These are phyloP conservation scores for Pelargonium myrrhifolium DNA, from an alignment of 441 rosid species.

Conservation along the genomic window DNA sequence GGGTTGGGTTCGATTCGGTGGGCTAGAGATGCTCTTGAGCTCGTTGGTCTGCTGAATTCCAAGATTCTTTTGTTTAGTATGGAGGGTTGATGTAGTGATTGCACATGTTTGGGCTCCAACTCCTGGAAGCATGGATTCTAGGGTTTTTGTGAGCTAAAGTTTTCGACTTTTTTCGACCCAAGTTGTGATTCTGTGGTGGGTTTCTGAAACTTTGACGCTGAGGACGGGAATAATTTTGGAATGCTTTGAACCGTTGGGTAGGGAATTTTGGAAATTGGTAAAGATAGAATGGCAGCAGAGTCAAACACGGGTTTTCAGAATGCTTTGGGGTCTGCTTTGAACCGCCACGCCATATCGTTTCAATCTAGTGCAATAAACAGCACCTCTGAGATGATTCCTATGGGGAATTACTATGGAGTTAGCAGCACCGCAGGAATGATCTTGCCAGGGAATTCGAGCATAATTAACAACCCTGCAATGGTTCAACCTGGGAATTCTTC, in stretches of 20 bases:
- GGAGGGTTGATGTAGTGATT: conserved; percentile 1
- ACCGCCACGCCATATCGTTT: conserved; percentile 43
- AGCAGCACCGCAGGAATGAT: conserved; percentile 18
- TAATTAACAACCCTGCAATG: conserved; percentile 33
- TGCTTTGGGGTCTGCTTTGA: conserved; percentile 33
- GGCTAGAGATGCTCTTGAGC: background rate
- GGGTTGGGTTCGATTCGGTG: background rate
- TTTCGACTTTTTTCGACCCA: background rate
- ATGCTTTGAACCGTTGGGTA: conserved; percentile 7
- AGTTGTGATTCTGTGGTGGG: conserved; percentile 3
- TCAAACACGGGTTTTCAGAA: conserved; percentile 43
- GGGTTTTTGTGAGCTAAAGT: background rate
- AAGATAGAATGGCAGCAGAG: conserved; percentile 49
- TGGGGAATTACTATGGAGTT: conserved; percentile 46
- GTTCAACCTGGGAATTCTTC: conserved; percentile 46
- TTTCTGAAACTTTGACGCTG: background rate
- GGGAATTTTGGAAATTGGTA: conserved; percentile 6
- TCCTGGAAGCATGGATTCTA: background rate
- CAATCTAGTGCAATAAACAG: conserved; percentile 36
- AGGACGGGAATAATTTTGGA: conserved; percentile 8
- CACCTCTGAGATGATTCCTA: conserved; percentile 46
- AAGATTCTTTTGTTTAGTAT: background rate
- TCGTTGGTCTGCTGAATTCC: background rate
- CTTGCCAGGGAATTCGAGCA: conserved; percentile 36
- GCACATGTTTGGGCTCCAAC: conserved; percentile 1